phyloP scores from a whole-genome alignment of 2,329 filamentous ascomycete species.

The Dothistroma septosporum region DNA sequence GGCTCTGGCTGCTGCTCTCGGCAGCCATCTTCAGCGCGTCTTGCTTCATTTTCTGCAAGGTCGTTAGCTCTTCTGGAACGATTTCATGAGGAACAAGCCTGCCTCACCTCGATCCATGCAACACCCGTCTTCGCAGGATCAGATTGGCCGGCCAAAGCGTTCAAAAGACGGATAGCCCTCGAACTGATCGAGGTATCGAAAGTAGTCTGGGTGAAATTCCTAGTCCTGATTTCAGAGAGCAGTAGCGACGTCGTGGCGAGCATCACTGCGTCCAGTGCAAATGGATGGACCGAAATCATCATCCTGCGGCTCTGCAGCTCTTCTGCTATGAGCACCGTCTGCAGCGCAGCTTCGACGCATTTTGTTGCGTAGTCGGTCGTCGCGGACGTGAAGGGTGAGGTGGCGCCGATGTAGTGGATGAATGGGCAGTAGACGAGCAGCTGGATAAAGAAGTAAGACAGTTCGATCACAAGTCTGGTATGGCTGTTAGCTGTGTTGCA shows the following conservation, averaged over 20 bases:
- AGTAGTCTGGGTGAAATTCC: background rate
- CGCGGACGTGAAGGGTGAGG: background rate
- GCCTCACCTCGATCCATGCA: background rate
- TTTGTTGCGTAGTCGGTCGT: background rate
- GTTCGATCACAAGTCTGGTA: background rate
- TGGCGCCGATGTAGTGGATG: background rate
- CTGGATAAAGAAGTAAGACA: background rate
- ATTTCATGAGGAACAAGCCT: background rate
- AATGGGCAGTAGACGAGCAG: background rate
- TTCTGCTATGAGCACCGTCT: background rate
- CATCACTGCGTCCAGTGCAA: background rate
- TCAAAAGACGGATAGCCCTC: background rate
- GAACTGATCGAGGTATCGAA: background rate
- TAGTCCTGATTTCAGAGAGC: background rate
- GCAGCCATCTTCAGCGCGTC: background rate
- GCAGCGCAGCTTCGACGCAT: background rate
- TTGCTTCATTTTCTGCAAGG: background rate
- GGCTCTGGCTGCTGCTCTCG: background rate
- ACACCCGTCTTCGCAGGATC: background rate
- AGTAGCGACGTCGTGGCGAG: background rate
- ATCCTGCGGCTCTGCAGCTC: background rate
- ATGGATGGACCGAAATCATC: background rate
- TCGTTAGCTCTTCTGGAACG: background rate
- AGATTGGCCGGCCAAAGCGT: background rate
- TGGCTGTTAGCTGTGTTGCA: background rate